A percentile compares a stretch with the other conserved stretches of the same genome.
These are phyloP conservation scores for Eimeria praecox DNA, from an alignment of 169 alveolate genomes.

Conservation along the genomic window DNA sequence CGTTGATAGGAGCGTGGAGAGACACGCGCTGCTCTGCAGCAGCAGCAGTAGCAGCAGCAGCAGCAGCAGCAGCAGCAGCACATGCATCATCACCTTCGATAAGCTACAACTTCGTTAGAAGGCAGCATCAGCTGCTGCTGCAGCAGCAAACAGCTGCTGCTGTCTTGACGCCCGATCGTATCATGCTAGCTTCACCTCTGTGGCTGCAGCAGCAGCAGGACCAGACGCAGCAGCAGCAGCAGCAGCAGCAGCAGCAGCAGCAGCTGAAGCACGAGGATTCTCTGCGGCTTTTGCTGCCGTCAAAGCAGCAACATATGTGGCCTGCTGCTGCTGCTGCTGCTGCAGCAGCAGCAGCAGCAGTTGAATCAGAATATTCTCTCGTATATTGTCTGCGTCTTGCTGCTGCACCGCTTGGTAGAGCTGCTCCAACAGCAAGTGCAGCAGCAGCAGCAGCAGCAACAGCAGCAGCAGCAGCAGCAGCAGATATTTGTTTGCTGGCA, in stretches of 20 bases:
- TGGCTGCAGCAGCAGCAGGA: conserved; percentile 62
- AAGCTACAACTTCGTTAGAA: not conserved
- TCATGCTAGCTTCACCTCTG: conserved; percentile 25
- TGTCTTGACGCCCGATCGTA: conserved; percentile 56
- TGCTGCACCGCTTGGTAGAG: not conserved
- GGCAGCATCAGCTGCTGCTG: conserved; percentile 64
- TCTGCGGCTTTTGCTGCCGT: not conserved
- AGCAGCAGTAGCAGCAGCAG: conserved; percentile 11
- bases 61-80: conserved; percentile 8
- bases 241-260: conserved; percentile 68
- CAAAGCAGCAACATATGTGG: not conserved
- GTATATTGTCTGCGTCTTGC: conserved; percentile 37
- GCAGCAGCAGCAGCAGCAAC: conserved; percentile 34
- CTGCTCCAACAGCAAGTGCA: conserved; percentile 6
- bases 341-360: conserved; percentile 55
- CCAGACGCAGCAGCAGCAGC: conserved; percentile 56
- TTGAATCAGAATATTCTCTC: not conserved
- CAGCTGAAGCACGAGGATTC: not conserved
- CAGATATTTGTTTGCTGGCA: conserved; percentile 37
- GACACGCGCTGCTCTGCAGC: conserved; percentile 36
- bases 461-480: conserved; percentile 64
- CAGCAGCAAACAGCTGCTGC: conserved; percentile 58
- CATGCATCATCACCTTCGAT: not conserved
- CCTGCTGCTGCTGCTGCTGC: conserved; percentile 54
- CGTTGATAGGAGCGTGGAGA: conserved; percentile 47